phyloP scores from a whole-genome alignment of 169 alveolate species.

The Ichthyophthirius multifiliis region DNA sequence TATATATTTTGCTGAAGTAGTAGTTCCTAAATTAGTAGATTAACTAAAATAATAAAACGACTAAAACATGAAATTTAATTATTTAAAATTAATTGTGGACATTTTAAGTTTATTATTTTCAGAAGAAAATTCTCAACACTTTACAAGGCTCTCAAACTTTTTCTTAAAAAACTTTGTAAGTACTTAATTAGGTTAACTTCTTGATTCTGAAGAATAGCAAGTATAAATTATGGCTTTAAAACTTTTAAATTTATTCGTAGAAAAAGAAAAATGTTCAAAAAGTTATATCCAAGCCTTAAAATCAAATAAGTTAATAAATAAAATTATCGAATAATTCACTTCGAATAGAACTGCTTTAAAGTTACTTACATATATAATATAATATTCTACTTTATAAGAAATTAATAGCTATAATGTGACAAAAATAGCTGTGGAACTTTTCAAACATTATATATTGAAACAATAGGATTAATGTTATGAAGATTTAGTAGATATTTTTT shows the following conservation, averaged over 20 bases:
- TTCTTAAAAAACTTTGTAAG: constrained; percentile 43
- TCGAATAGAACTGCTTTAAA: not conserved
- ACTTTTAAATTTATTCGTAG: not conserved
- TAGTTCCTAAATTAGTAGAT: constrained; percentile 44
- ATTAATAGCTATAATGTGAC: not conserved
- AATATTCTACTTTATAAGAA: not conserved
- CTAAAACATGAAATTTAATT: constrained; percentile 46
- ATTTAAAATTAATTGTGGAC: constrained; percentile 61
- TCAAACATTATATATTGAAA: not conserved
- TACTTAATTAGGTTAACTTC: constrained; percentile 41
- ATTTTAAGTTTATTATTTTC: constrained; percentile 43
- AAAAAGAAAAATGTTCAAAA: not conserved
- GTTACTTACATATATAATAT: not conserved
- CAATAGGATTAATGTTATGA: not conserved
- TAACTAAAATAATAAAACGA: not conserved
- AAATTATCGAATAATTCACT: not conserved
- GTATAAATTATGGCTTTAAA: constrained; percentile 10
- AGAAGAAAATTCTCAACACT: constrained; percentile 44
- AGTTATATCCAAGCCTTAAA: not conserved
- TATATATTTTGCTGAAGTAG: constrained; percentile 16
- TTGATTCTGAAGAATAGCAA: constrained; percentile 23
- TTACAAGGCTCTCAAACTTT: not conserved
- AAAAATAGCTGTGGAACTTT: not conserved
- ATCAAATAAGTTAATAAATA: not conserved
- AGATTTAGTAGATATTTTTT: constrained; percentile 1